These are phyloP conservation scores for button mushroom (Agaricus bisporus) DNA, from an alignment of 768 basidiomycete species.

Conservation along the genomic window DNA sequence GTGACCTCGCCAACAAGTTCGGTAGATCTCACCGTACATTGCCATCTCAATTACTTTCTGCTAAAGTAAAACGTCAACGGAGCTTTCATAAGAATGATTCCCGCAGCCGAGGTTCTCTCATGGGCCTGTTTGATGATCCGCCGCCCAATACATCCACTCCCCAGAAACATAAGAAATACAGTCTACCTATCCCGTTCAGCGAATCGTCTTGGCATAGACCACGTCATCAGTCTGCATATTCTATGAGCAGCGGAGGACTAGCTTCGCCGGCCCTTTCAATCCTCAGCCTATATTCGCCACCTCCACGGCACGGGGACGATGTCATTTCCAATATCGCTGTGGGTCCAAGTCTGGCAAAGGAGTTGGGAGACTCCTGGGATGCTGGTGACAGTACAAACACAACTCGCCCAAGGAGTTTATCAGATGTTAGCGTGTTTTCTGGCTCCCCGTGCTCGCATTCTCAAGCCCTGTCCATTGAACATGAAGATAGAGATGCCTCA, in stretches of 20 bases:
- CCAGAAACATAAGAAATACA: conserved; percentile 12
- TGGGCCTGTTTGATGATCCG: conserved; percentile 53
- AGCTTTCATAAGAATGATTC: conserved; percentile 11
- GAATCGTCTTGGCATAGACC: conserved; percentile 23
- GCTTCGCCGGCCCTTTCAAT: conserved; percentile 23
- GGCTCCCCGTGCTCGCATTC: conserved; percentile 35
- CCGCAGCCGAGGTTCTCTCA: conserved; percentile 46
- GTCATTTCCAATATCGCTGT: conserved; percentile 39
- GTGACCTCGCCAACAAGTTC: conserved; percentile 3
- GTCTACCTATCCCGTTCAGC: conserved; percentile 26
- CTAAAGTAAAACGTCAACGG: conserved; percentile 4
- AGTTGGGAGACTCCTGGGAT: conserved; percentile 41
- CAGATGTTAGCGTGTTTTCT: conserved; percentile 41
- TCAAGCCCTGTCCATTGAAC: conserved; percentile 10
- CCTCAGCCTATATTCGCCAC: conserved; percentile 17
- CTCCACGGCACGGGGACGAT: conserved; percentile 11
- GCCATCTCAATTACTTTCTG: conserved; percentile 20
- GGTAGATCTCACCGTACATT: conserved; percentile 7
- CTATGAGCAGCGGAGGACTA: conserved; percentile 24
- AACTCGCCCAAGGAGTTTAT: conserved; percentile 50
- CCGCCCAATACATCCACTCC: conserved; percentile 12
- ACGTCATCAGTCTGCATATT: conserved; percentile 22
- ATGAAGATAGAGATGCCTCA: background rate
- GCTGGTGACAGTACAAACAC: conserved; percentile 26
- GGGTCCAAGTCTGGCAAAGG: conserved; percentile 45